phyloP scores from a whole-genome alignment of 495 filamentous ascomycete genomes.

The Penicillium maclennaniae region DNA sequence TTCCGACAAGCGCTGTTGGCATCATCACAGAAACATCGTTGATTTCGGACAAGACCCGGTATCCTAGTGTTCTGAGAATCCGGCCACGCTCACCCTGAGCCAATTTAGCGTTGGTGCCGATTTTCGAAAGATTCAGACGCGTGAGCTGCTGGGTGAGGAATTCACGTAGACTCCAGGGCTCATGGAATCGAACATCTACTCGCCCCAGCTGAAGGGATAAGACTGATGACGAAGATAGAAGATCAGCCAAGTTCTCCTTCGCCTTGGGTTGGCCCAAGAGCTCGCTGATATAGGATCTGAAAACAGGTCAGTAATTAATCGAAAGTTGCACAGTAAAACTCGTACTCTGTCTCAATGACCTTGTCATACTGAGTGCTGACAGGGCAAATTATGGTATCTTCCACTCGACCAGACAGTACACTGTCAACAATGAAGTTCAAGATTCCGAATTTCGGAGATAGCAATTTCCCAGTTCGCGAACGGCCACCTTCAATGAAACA shows the following conservation, averaged over 20 bases:
- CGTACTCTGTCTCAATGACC: slow-evolving; percentile 87
- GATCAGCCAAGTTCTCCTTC: slow-evolving; percentile 87
- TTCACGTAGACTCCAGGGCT: slow-evolving; percentile 82
- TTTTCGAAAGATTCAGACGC: slow-evolving; percentile 32
- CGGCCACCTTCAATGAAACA: slow-evolving; percentile 96
- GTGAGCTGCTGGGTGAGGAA: slow-evolving; percentile 75
- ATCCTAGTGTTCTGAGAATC: slow-evolving; percentile 81
- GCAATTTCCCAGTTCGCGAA: slow-evolving; percentile 87
- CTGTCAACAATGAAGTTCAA: slow-evolving; percentile 88
- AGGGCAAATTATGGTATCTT: slow-evolving; percentile 88
- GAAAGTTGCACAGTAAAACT: background rate
- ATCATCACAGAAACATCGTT: slow-evolving; percentile 95
- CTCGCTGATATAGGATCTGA: slow-evolving; percentile 82
- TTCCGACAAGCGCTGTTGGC: slow-evolving; percentile 94
- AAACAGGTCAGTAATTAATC: slow-evolving; percentile 10
- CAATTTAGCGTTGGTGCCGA: slow-evolving; percentile 35
- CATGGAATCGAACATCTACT: slow-evolving; percentile 92
- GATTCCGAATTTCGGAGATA: slow-evolving; percentile 95
- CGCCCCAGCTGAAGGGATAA: slow-evolving; percentile 83
- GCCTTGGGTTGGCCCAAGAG: slow-evolving; percentile 89
- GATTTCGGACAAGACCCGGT: slow-evolving; percentile 88
- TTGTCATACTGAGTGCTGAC: slow-evolving; percentile 98
- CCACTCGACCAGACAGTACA: slow-evolving; percentile 77
- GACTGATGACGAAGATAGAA: slow-evolving; percentile 83
- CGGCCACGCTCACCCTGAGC: slow-evolving; percentile 50